Base-by-base conservation (phyloP, 2,329 filamentous ascomycete genomes). In the Pseudodiploospora longispora region DNA sequence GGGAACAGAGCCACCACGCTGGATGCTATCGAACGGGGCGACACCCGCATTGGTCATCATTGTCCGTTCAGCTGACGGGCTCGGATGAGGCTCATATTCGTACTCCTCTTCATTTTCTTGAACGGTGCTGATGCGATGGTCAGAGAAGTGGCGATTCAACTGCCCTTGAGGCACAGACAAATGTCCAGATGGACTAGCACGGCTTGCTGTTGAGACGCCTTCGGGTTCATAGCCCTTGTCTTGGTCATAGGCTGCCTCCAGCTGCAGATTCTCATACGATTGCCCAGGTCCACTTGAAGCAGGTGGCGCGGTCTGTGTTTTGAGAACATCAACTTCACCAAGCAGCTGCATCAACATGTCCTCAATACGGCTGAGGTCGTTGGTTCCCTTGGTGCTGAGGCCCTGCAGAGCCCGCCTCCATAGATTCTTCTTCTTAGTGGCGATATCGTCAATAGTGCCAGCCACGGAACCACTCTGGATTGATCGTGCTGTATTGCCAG, bases 391-490 rank as follows among this genome's bases (percentile, higher is more conserved):
- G 59, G 85, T 78, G 55, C 88, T 88, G 40, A 98, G 72, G 3
- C 90, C 90, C 61, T 94, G 91, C 40, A 98, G 72, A n/a, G 93
- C 93, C 50, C 91, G 82, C 56, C 85, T 86, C 69, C 97, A 93
- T n/a, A 98, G 78, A 59, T 88, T 95, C 65, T 88, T 86, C 60
- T 88, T 89, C 76, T 96, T 96, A 37, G 77, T 74, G 27, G 83
- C 72, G 27, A 71, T 56, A 44, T 82, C 78, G 34, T 82, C 78
- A 38, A 65, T 56, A 0, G 69, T 75, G 39, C 75, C 75, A 4
- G 72, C 67, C 50, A 78, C 74, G 6, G 78, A 82, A 19, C 66
- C 65, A 41, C 69, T 76, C 48, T 77, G 75, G 28, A 79, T 55
- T 4, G 78, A 80, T 47, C 84, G 78, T 27, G 82, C 69, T 8